Percentiles rank a stretch among this genome's conserved stretches.
These are phyloP conservation scores for Xylaria polymorpha DNA, from an alignment of 2,329 filamentous ascomycete species.

Conservation along the genomic window DNA sequence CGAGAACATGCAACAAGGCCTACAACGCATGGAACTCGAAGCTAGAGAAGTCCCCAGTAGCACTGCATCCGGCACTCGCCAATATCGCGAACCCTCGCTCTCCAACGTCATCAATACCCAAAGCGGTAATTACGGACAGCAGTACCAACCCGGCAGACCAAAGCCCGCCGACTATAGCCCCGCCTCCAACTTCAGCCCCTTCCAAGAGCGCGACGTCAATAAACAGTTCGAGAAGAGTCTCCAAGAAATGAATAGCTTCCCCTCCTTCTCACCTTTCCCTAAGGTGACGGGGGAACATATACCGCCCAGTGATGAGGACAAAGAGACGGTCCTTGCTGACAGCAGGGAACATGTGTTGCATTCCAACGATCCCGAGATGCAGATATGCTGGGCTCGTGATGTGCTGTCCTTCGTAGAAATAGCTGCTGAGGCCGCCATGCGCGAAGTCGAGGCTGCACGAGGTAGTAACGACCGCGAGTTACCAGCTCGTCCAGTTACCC, in stretches of 20 bases:
- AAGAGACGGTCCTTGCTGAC: constrained; percentile 88
- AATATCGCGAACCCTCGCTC: constrained; percentile 58
- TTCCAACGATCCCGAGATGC: constrained; percentile 95
- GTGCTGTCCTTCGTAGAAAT: constrained; percentile 89
- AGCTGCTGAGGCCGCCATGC: constrained; percentile 78
- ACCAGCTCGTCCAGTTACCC: constrained; percentile 76
- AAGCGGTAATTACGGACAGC: constrained; percentile 46
- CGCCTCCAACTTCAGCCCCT: constrained; percentile 54
- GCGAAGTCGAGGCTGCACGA: constrained; percentile 63
- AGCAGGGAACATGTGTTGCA: constrained; percentile 86
- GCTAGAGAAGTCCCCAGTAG: constrained; percentile 63
- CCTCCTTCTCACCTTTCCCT: constrained; percentile 92
- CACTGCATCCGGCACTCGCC: constrained; percentile 47
- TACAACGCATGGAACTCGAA: constrained; percentile 90
- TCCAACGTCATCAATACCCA: constrained; percentile 54
- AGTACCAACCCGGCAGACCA: constrained; percentile 48
- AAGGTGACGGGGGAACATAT: constrained; percentile 88
- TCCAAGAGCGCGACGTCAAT: constrained; percentile 55
- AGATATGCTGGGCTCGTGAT: constrained; percentile 96
- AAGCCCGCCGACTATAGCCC: constrained; percentile 50
- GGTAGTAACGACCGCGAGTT: constrained; percentile 51
- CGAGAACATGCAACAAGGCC: constrained; percentile 94
- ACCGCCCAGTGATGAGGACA: constrained; percentile 92
- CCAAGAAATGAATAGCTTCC: constrained; percentile 65
- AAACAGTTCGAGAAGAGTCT: constrained; percentile 54